These are phyloP conservation scores for Papiliotrema laurentii DNA, from an alignment of 1,284 basidiomycete species.

Conservation along the genomic window DNA sequence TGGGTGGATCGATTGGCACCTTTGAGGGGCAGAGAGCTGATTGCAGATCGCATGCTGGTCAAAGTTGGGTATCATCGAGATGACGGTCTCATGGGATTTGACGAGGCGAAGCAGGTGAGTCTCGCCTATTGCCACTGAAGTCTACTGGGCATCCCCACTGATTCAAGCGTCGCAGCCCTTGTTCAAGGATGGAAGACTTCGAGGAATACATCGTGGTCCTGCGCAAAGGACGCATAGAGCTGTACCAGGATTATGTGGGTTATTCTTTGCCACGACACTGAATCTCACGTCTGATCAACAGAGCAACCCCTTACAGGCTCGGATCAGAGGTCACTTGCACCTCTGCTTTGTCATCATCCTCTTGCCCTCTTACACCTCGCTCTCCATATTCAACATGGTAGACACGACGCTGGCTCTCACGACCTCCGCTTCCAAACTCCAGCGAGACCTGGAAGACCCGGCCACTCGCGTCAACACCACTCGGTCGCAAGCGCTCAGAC, in stretches of 20 bases:
- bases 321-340: conserved; percentile 29
- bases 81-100: conserved; percentile 24
- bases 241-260: conserved; percentile 43
- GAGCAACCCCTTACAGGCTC: conserved; percentile 28
- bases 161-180: conserved; percentile 34
- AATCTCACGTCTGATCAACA: conserved; percentile 4
- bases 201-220: conserved; percentile 45
- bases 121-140: too few relatives aligned
- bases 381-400: conserved; percentile 40
- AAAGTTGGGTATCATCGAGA: conserved; percentile 40
- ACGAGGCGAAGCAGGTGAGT: conserved; percentile 35
- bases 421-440: conserved; percentile 25
- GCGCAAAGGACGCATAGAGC: conserved; percentile 36
- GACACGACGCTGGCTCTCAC: conserved; percentile 41
- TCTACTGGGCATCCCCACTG: background rate
- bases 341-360: conserved; percentile 42
- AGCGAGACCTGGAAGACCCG: conserved; percentile 15
- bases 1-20: conserved; percentile 6
- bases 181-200: conserved; percentile 30
- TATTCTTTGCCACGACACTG: background rate
- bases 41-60: conserved; percentile 43
- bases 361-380: conserved; percentile 19
- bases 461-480: conserved; percentile 12
- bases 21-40: conserved; percentile 4
- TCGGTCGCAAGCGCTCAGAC: conserved; percentile 12